Conservation (phyloP, 352 stramenopile species). For the Pythium vanterpoolii region DNA sequence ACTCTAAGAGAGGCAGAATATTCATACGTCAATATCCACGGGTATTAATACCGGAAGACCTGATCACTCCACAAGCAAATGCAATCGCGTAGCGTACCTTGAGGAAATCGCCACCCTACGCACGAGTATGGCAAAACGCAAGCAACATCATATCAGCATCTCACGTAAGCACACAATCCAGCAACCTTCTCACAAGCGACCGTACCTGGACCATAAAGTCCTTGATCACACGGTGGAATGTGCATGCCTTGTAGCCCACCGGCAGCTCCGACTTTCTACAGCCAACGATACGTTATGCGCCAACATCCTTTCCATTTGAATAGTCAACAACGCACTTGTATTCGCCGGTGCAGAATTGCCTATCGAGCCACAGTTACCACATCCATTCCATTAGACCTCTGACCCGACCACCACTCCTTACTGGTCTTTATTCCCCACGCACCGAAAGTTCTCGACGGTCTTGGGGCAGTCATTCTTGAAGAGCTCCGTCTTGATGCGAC, state of each 20-base stretch:
- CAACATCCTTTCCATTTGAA: background rate
- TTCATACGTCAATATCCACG: background rate
- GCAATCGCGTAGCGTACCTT: slow-evolving; percentile 38
- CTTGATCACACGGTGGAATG: slow-evolving; percentile 99
- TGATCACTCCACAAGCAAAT: background rate
- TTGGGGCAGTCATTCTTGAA: slow-evolving; percentile 95
- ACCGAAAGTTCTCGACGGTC: slow-evolving; percentile 98
- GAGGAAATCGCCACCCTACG: slow-evolving; percentile 76
- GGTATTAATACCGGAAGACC: background rate
- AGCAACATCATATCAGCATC: background rate
- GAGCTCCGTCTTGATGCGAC: slow-evolving; percentile 95
- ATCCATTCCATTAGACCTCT: background rate
- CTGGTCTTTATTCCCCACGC: slow-evolving; percentile 38
- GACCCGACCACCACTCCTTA: background rate
- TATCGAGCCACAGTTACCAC: slow-evolving; percentile 21
- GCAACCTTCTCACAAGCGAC: background rate
- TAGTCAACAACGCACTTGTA: slow-evolving; percentile 63
- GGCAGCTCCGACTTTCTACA: slow-evolving; percentile 75
- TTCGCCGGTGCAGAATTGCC: slow-evolving; percentile 98
- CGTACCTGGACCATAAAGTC: slow-evolving; percentile 97
- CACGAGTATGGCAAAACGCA: background rate
- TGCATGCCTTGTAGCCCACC: slow-evolving; percentile 94
- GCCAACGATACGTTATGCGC: no score
- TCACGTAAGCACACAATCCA: background rate
- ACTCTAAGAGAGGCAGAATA: slow-evolving; percentile 43